A percentile compares a stretch with the other conserved stretches of the same genome.
These are phyloP conservation scores for Vickermania ingenoplastis DNA, from an alignment of 208 protist genomes.

Conservation along the genomic window DNA sequence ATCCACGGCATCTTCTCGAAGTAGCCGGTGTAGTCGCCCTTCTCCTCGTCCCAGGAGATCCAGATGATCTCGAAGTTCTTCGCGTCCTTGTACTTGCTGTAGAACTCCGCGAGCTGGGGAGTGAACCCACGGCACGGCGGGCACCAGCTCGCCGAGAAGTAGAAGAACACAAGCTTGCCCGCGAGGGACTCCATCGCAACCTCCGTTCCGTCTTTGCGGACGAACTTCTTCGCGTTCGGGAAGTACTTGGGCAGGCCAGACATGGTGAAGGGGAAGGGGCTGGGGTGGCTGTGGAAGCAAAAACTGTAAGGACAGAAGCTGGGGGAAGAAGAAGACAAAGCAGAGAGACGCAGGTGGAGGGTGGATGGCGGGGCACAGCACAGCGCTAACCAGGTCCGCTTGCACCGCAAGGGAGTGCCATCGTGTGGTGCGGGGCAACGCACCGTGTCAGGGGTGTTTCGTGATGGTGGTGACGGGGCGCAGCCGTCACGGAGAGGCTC, in stretches of 20 bases:
- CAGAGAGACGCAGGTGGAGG: background rate
- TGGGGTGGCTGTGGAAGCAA: background rate
- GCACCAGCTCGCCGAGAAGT: slow-evolving; percentile 80
- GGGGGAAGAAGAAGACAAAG: background rate
- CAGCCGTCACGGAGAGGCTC: too few species aligned
- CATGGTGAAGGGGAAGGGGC: slow-evolving; percentile 19
- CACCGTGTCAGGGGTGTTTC: too few species aligned
- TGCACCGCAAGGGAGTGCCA: too few species aligned
- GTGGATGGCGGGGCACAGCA: too few species aligned
- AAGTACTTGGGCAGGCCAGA: slow-evolving; percentile 61
- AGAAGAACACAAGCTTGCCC: slow-evolving; percentile 43
- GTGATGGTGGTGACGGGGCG: too few species aligned
- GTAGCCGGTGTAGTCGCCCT: slow-evolving; percentile 50
- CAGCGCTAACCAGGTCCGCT: too few species aligned
- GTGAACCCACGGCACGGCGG: slow-evolving; percentile 76
- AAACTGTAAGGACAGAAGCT: background rate
- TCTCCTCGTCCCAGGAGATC: slow-evolving; percentile 41
- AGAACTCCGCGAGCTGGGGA: slow-evolving; percentile 51
- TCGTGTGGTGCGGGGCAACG: too few species aligned
- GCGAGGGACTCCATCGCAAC: slow-evolving; percentile 19
- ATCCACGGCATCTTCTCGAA: too few species aligned
- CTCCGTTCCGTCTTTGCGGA: slow-evolving; percentile 28
- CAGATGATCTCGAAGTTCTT: slow-evolving; percentile 61
- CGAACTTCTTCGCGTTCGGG: slow-evolving; percentile 27
- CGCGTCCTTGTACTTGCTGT: slow-evolving; percentile 21